Evolutionary conservation across 495 filamentous ascomycete species (phyloP).

Genomic region (Penicillium fimorum): DNA sequence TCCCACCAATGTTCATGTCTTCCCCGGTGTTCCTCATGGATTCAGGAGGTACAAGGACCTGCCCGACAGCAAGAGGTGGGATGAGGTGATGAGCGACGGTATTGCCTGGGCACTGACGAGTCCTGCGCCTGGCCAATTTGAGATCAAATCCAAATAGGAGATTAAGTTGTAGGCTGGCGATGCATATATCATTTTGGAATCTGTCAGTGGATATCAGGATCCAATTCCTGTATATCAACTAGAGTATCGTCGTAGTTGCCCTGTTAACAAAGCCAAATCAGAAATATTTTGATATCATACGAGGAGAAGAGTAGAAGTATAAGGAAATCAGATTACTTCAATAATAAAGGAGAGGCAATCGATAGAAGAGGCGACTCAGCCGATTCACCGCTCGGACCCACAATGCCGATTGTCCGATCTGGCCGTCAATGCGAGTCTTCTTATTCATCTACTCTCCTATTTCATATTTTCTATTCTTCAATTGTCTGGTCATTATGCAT

Average conservation of each 20-base stretch:
- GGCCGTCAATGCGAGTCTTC: constrained; percentile 8
- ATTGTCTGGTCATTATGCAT: not conserved
- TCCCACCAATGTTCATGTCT: constrained; percentile 41
- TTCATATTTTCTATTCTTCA: constrained; percentile 3
- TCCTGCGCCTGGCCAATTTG: constrained; percentile 30
- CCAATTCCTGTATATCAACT: not conserved
- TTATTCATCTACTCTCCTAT: not conserved
- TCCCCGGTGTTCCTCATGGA: constrained; percentile 48
- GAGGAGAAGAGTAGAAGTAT: not conserved
- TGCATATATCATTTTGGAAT: not conserved
- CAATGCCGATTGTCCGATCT: constrained; percentile 14
- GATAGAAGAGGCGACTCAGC: constrained; percentile 1
- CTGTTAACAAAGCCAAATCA: not conserved
- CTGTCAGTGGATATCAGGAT: not conserved
- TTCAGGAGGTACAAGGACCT: constrained; percentile 41
- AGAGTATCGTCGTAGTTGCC: not conserved
- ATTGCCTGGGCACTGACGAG: constrained; percentile 42
- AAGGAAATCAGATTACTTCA: not conserved
- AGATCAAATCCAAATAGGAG: constrained; percentile 32
- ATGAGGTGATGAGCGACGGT: constrained; percentile 39
- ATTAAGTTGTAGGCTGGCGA: no score
- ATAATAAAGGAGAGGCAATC: not conserved
- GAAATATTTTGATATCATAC: not conserved
- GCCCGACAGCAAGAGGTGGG: constrained; percentile 38
- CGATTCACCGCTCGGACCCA: constrained; percentile 12